Evolutionary conservation across 2,329 filamentous ascomycete genomes (phyloP).

Genomic region (Diaporthe australafricana): DNA sequence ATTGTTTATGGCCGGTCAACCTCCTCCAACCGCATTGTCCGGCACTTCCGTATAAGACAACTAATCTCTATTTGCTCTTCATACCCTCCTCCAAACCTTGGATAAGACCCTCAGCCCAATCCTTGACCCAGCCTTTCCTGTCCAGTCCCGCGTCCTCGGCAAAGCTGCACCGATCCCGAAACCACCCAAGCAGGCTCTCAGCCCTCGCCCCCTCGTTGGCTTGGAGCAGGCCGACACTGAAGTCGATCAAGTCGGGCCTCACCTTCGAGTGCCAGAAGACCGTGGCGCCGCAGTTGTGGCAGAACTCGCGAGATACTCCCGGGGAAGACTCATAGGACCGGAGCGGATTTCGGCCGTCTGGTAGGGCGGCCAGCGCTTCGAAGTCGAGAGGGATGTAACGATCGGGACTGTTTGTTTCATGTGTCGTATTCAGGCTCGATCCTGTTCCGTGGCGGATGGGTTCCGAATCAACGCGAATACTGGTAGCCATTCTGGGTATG

Average conservation of each 20-base stretch:
- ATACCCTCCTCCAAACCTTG: conserved; percentile 38
- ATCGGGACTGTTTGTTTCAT: not conserved
- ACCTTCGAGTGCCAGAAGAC: conserved; percentile 70
- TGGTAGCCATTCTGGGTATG: conserved; percentile 69
- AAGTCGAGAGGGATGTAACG: conserved; percentile 49
- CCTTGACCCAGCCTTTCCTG: conserved; percentile 44
- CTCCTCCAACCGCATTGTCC: no score
- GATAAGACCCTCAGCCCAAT: conserved; percentile 46
- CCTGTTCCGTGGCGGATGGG: conserved; percentile 43
- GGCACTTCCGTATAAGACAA: no score
- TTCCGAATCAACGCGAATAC: conserved; percentile 47
- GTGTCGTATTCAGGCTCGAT: not conserved
- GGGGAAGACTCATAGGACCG: conserved; percentile 62
- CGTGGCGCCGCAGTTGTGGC: conserved; percentile 70
- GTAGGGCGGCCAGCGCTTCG: conserved; percentile 41
- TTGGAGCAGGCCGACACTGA: conserved; percentile 70
- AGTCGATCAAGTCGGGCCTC: conserved; percentile 69
- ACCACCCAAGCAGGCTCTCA: conserved; percentile 73
- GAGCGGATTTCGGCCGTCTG: conserved; percentile 43
- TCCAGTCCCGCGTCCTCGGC: conserved; percentile 59
- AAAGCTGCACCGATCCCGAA: conserved; percentile 68
- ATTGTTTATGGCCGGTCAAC: no score
- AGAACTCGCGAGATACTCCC: conserved; percentile 70
- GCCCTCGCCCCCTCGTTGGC: conserved; percentile 61
- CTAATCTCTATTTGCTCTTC: no score